These are phyloP conservation scores for Hansenula lynferdii DNA, from an alignment of 1,139 yeast species.

Conservation along the genomic window DNA sequence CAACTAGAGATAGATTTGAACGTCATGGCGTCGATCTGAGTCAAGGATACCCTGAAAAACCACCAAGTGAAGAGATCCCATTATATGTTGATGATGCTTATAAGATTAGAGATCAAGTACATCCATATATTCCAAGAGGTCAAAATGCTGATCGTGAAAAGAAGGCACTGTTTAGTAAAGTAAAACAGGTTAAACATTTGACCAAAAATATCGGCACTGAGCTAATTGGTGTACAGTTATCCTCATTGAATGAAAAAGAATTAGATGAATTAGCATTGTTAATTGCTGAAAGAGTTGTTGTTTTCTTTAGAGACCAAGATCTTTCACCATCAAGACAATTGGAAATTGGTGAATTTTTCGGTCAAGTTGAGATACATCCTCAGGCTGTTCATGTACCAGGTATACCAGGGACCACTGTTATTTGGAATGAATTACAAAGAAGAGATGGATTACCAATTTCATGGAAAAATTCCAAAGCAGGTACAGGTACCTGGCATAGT, in stretches of 20 bases:
- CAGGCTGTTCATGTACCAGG: conserved; percentile 22
- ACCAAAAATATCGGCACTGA: conserved; percentile 49
- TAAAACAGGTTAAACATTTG: conserved; percentile 39
- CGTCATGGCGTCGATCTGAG: conserved; percentile 35
- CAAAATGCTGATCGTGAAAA: conserved; percentile 46
- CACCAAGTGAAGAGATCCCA: conserved; percentile 32
- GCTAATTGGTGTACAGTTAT: conserved; percentile 45
- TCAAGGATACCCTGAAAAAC: conserved; percentile 38
- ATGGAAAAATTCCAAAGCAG: not conserved
- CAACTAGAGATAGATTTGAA: conserved; percentile 30
- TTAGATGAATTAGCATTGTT: conserved; percentile 48
- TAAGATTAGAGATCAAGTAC: conserved; percentile 36
- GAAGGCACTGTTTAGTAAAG: conserved; percentile 44
- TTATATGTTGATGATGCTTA: conserved; percentile 46
- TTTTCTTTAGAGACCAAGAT: conserved; percentile 42
- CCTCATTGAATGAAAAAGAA: conserved; percentile 43
- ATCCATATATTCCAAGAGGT: conserved; percentile 39
- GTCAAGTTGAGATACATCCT: conserved; percentile 43
- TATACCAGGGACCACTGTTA: conserved; percentile 41
- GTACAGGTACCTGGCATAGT: conserved; percentile 31
- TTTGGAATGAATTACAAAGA: conserved; percentile 41
- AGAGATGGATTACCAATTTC: not conserved
- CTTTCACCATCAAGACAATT: conserved; percentile 37
- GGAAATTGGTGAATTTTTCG: conserved; percentile 39
- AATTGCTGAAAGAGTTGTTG: conserved; percentile 45